These are phyloP conservation scores for Lodderomyces theae DNA, from an alignment of 1,139 yeast species.

Conservation along the genomic window DNA sequence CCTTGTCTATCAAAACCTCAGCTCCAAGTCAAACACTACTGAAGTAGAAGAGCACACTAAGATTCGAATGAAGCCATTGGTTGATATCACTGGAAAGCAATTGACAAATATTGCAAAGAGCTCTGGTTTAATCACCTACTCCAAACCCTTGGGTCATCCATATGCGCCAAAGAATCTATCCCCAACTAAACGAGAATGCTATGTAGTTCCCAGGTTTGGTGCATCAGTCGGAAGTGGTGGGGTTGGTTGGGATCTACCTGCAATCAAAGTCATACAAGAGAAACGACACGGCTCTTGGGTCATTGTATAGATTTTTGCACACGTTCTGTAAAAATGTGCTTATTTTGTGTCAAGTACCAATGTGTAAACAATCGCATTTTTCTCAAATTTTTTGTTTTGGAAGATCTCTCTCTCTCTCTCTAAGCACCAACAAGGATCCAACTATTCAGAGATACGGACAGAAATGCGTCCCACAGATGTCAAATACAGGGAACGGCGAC, in stretches of 20 bases:
- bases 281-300: constrained; percentile 65
- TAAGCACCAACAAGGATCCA: not conserved
- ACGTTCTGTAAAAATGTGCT: not conserved
- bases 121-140: constrained; percentile 73
- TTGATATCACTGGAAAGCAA: constrained; percentile 72
- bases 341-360: not conserved
- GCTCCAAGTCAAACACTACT: constrained; percentile 40
- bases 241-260: constrained; percentile 91
- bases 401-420: no score
- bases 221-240: constrained; percentile 81
- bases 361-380: not conserved
- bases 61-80: constrained; percentile 71
- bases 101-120: constrained; percentile 73
- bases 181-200: constrained; percentile 73
- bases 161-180: constrained; percentile 72
- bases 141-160: constrained; percentile 91
- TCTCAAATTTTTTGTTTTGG: not conserved
- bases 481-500: constrained; percentile 2
- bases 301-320: constrained; percentile 22
- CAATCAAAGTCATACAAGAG: constrained; percentile 69
- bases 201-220: constrained; percentile 89
- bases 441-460: no score
- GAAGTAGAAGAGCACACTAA: constrained; percentile 32
- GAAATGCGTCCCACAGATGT: not conserved
- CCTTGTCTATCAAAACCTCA: constrained; percentile 66